Percentiles rank a stretch among this genome's conserved stretches.
These are phyloP conservation scores for Solanum pinnatisectum DNA, from an alignment of 257 asterid species.

Conservation along the genomic window DNA sequence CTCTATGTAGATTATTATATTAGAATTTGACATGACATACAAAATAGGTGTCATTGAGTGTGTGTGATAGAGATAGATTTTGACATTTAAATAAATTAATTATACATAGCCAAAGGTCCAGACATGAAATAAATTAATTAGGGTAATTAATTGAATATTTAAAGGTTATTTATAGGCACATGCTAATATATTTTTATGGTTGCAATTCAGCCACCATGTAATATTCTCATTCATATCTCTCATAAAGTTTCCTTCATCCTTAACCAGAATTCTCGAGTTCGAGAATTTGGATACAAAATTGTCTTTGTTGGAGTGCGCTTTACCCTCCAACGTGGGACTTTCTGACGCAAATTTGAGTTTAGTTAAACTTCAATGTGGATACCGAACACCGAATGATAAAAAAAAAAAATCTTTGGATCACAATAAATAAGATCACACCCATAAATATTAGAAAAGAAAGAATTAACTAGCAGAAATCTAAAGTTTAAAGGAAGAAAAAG, in stretches of 20 bases:
- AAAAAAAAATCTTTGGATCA: background rate
- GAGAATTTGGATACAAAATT: fast-evolving
- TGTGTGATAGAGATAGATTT: background rate
- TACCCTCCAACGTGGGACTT: too few species aligned
- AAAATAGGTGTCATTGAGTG: background rate
- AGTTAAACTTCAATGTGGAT: too few species aligned
- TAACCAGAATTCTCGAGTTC: too few species aligned
- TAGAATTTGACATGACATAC: background rate
- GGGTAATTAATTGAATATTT: background rate
- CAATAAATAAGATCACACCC: background rate
- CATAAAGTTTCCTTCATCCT: background rate
- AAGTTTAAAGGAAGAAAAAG: background rate
- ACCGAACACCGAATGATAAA: too few species aligned
- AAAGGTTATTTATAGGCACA: background rate
- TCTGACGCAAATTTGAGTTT: fast-evolving
- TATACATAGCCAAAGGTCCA: background rate
- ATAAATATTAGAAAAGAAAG: background rate
- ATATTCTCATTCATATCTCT: background rate
- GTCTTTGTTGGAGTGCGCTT: too few species aligned
- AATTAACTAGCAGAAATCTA: background rate
- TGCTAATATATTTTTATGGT: background rate
- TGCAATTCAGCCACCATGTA: background rate
- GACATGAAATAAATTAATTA: background rate
- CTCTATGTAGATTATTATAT: background rate
- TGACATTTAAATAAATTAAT: background rate